Base-by-base conservation (phyloP, 495 filamentous ascomycete species). In the Penicillium manginii region DNA sequence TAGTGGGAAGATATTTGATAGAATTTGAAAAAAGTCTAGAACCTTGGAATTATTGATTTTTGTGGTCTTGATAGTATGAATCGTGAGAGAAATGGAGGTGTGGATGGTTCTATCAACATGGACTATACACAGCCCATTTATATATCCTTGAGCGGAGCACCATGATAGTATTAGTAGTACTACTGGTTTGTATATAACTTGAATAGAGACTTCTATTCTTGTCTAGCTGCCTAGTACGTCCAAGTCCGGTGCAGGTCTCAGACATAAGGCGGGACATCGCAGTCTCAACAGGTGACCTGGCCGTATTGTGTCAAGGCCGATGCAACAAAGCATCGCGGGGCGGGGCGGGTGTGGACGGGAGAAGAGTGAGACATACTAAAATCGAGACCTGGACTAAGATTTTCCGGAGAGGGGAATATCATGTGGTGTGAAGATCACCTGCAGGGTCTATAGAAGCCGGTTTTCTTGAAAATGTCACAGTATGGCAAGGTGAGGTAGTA, bases 181-280 rank as follows among this genome's bases (percentile, higher is more conserved):
- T n/a, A n/a, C n/a, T n/a, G n/a, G n/a, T n/a, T 33, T 33, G 31
- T 33, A 33, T 4, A 33, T 33, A 11, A 33, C 31, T 33, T 33
- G 5, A 33, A 53, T 23, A n/a, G n/a, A n/a, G 35, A 17, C 51
- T 60, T 43, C 21, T 42, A 50, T 54, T 31, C 26, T 22, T 31
- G 11, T 10, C 45, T 10, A 22, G 19, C 45, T 23, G 45, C 21
- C 15, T 51, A 37, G 31, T 33, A 19, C 17, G n/a, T 35, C 42
- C 55, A 39, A 31, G 42, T 54, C 43, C 21, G 46, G 52, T 54
- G 58, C 60, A 69, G 54, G 64, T 69, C 59, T 67, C 45, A 67
- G 67, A 67, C 46, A 59, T 22, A 11, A 40, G 50, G 52, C 29
- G 50, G 33, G 57, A 58, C 35, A 29, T 55, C 17, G 35, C 42